Conservation (phyloP, 2,329 filamentous ascomycete genomes). For the Aspergillus nomiae region DNA sequence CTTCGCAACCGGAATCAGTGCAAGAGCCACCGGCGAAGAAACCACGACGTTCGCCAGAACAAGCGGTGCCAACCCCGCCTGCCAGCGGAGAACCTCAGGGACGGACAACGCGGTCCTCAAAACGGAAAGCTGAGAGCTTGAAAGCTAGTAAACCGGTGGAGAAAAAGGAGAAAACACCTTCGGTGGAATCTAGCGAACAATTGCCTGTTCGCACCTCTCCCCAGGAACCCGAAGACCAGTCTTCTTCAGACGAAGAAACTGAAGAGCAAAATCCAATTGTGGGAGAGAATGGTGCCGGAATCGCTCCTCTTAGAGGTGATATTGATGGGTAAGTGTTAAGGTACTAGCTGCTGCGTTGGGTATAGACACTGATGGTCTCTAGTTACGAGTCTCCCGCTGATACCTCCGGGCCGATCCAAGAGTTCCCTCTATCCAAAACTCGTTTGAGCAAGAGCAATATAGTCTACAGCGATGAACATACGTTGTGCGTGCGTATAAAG, state of each 20-base stretch:
- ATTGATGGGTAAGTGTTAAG: conserved; percentile 26
- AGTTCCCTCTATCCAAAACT: conserved; percentile 44
- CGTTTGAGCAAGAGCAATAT: conserved; percentile 40
- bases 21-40: conserved; percentile 40
- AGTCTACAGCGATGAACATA: conserved; percentile 39
- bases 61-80: conserved; percentile 14
- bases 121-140: conserved; percentile 19
- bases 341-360: neutral
- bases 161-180: conserved; percentile 9
- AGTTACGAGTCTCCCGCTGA: conserved; percentile 37
- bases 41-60: conserved; percentile 31
- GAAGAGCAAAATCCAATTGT: conserved; percentile 17
- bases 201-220: neutral
- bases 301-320: conserved; percentile 27
- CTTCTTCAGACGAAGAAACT: conserved; percentile 20
- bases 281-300: conserved; percentile 24
- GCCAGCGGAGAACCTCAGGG: conserved; percentile 16
- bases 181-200: conserved; percentile 10
- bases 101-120: conserved; percentile 24
- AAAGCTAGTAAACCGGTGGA: conserved; percentile 15
- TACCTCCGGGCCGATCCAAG: conserved; percentile 32
- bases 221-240: conserved; percentile 9
- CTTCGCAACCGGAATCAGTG: conserved; percentile 19
- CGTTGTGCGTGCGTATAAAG: conserved; percentile 42
- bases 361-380: conserved; percentile 17